These are phyloP conservation scores for Ogataea paradorogensis DNA, from an alignment of 805 yeast genomes.

Conservation along the genomic window DNA sequence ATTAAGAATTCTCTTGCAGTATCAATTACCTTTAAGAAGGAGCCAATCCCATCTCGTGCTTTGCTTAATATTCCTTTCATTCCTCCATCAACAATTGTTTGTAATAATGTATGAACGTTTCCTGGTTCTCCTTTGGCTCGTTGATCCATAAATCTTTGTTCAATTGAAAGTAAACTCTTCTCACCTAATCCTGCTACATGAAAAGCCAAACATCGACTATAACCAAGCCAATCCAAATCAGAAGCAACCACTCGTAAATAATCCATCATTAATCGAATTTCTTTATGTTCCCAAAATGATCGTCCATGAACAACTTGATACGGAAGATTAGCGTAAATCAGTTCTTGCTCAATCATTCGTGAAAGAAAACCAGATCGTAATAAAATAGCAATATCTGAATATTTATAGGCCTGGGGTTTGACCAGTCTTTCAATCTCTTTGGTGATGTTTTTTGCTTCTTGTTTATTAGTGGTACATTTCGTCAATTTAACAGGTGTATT, in stretches of 20 bases:
- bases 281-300: slow-evolving; percentile 78
- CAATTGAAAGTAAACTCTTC: slow-evolving; percentile 35
- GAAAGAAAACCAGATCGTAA: slow-evolving; percentile 65
- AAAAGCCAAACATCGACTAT: slow-evolving; percentile 51
- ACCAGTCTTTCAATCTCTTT: slow-evolving; percentile 49
- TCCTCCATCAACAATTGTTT: slow-evolving; percentile 12
- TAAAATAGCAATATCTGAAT: slow-evolving; percentile 68
- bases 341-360: slow-evolving; percentile 59
- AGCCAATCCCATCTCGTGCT: slow-evolving; percentile 25
- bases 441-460: slow-evolving; percentile 60
- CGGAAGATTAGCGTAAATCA: slow-evolving; percentile 56
- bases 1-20: slow-evolving; percentile 16
- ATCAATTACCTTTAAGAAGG: slow-evolving; percentile 31
- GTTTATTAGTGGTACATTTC: slow-evolving; percentile 37
- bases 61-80: slow-evolving; percentile 18
- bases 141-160: slow-evolving; percentile 10
- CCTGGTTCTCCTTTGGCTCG: slow-evolving; percentile 8
- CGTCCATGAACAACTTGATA: slow-evolving; percentile 68
- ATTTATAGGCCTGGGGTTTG: slow-evolving; percentile 39
- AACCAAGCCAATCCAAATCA: slow-evolving; percentile 58
- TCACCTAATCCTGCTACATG: slow-evolving; percentile 72
- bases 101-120: slow-evolving; percentile 13
- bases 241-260: slow-evolving; percentile 61
- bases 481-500: slow-evolving; percentile 48
- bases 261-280: slow-evolving; percentile 60